Percentiles rank a stretch among this genome's conserved stretches.
Conservation (phyloP, 805 yeast species). For the Nakazawaea ambrosiae region DNA sequence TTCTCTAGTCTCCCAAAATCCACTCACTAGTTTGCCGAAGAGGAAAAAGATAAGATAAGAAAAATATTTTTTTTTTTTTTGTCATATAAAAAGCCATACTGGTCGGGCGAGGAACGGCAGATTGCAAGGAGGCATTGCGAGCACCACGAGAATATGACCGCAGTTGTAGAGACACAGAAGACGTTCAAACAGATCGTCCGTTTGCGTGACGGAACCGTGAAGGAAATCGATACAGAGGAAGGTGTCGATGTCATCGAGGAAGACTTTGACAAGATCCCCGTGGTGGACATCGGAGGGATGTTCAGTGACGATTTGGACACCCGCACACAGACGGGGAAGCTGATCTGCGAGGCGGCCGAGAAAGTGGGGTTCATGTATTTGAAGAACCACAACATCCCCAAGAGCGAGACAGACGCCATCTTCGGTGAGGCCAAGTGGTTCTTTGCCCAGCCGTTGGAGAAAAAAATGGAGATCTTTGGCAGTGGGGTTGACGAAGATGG, state of each 20-base stretch:
- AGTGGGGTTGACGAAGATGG: conserved; percentile 18
- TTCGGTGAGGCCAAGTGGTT: conserved; percentile 19
- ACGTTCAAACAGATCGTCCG: conserved; percentile 9
- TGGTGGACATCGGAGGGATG: conserved; percentile 13
- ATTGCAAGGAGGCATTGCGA: too few species aligned
- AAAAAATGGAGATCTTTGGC: conserved; percentile 18
- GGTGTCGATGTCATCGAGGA: conserved; percentile 11
- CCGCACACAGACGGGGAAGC: conserved; percentile 15
- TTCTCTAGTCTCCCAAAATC: too few species aligned
- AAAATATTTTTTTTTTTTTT: too few species aligned
- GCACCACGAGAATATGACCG: conserved; percentile 3
- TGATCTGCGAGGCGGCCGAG: conserved; percentile 16
- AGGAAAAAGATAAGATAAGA: too few species aligned
- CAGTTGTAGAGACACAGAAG: neutral
- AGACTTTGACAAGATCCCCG: conserved; percentile 15
- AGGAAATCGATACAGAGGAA: conserved; percentile 7
- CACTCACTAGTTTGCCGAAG: too few species aligned
- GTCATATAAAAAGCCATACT: too few species aligned
- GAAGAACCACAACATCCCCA: conserved; percentile 22
- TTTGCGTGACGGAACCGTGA: conserved; percentile 6
- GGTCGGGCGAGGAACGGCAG: too few species aligned
- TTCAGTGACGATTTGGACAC: conserved; percentile 12
- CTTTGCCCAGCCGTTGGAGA: conserved; percentile 18
- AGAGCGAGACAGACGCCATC: conserved; percentile 16
- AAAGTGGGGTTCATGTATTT: conserved; percentile 26